Conservation (phyloP, 257 asterid genomes). For the Fraxinus pennsylvanica region DNA sequence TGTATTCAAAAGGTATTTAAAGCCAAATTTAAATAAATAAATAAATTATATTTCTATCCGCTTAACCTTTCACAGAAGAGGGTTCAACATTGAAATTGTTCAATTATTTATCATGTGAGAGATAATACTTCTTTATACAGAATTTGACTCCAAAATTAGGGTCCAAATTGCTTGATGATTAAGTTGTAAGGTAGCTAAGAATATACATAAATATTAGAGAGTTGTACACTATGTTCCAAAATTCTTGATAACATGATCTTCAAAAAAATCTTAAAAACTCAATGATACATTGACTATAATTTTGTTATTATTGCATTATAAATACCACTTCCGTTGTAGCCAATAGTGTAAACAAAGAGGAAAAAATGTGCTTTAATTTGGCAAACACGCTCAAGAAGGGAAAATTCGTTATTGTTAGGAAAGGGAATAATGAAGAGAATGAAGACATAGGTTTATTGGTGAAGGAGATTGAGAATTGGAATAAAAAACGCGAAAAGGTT, state of each 20-base stretch:
- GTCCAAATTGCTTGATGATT: conserved; percentile 24
- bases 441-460: conserved; percentile 45
- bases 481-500: conserved; percentile 25
- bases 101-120: too few relatives aligned
- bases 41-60: too few relatives aligned
- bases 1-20: too few relatives aligned
- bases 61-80: background rate
- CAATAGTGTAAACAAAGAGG: conserved; percentile 1
- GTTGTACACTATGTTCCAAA: background rate
- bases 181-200: conserved; percentile 19
- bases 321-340: background rate
- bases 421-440: conserved; percentile 32
- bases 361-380: conserved; percentile 46
- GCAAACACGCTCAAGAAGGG: conserved; percentile 45
- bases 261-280: conserved; percentile 20
- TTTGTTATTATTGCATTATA: background rate
- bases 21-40: too few relatives aligned
- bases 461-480: conserved; percentile 56
- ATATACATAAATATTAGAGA: background rate
- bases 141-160: conserved; percentile 27
- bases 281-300: conserved; percentile 12
- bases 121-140: background rate
- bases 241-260: conserved; percentile 18
- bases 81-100: background rate
- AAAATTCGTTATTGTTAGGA: conserved; percentile 29